Evolutionary conservation across 345 rosid species (phyloP).

Genomic region (Populus alba): DNA sequence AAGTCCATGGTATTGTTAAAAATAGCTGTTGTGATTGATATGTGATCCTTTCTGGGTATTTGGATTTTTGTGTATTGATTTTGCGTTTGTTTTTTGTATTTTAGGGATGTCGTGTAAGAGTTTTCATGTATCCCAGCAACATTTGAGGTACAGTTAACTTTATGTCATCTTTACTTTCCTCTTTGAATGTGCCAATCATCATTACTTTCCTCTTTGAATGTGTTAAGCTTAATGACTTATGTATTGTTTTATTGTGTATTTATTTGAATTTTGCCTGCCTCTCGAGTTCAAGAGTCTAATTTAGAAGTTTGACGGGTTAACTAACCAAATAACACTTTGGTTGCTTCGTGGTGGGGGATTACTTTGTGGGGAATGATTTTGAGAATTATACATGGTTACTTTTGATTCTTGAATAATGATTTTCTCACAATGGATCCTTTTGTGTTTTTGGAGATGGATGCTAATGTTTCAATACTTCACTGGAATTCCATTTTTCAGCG

Average conservation of each 20-base stretch:
- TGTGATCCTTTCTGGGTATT: not conserved
- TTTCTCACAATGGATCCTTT: not conserved
- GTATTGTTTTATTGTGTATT: not conserved
- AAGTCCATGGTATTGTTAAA: slow-evolving; percentile 62
- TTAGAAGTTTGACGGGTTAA: not conserved
- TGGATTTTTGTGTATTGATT: not conserved
- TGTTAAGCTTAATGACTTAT: not conserved
- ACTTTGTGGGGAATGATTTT: not conserved
- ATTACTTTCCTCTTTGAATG: not conserved
- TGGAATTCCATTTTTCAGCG: not conserved
- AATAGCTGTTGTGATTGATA: not conserved
- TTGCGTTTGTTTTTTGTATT: not conserved
- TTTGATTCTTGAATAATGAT: not conserved
- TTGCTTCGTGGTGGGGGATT: not conserved
- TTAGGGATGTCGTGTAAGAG: slow-evolving; percentile 82
- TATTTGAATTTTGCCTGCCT: not conserved
- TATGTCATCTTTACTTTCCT: not conserved
- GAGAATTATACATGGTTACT: not conserved
- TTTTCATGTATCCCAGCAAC: slow-evolving; percentile 94
- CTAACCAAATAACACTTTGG: not conserved
- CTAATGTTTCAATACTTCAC: not conserved
- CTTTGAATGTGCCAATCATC: not conserved
- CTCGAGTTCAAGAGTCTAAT: not conserved
- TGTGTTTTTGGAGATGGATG: not conserved
- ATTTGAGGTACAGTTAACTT: slow-evolving; percentile 52